These are phyloP conservation scores for Cyclocybe aegerita DNA, from an alignment of 768 basidiomycete genomes.

Conservation along the genomic window DNA sequence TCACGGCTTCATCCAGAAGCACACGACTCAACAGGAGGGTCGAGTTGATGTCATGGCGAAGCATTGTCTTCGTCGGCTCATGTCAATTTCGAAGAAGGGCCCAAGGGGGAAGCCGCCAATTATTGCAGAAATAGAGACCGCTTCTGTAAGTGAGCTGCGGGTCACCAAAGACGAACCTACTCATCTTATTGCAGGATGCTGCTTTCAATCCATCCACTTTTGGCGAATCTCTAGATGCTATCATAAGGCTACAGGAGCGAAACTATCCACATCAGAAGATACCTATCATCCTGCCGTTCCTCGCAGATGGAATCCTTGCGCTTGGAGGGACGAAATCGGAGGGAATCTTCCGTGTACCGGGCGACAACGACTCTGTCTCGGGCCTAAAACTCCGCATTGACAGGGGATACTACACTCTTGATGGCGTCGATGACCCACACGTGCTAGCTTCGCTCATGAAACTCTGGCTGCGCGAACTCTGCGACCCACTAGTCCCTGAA, in stretches of 20 bases:
- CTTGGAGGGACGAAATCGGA: constrained; percentile 83
- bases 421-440: constrained; percentile 88
- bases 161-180: constrained; percentile 5
- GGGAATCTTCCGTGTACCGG: constrained; percentile 92
- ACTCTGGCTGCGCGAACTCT: constrained; percentile 89
- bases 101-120: constrained; percentile 84
- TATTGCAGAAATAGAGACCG: constrained; percentile 86
- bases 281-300: constrained; percentile 92
- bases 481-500: constrained; percentile 89
- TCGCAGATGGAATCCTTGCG: constrained; percentile 88
- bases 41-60: constrained; percentile 89
- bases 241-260: constrained; percentile 80
- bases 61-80: constrained; percentile 80
- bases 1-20: constrained; percentile 73
- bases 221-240: constrained; percentile 84
- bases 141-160: constrained; percentile 53
- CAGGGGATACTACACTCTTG: constrained; percentile 86
- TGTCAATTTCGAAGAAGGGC: constrained; percentile 76
- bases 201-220: constrained; percentile 96
- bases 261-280: constrained; percentile 84
- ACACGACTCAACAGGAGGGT: constrained; percentile 66
- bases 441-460: constrained; percentile 89
- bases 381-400: constrained; percentile 90
- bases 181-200: constrained; percentile 58
- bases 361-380: constrained; percentile 85